phyloP scores from a whole-genome alignment of 116 monocot species.

The Phalaenopsis hybrid region DNA sequence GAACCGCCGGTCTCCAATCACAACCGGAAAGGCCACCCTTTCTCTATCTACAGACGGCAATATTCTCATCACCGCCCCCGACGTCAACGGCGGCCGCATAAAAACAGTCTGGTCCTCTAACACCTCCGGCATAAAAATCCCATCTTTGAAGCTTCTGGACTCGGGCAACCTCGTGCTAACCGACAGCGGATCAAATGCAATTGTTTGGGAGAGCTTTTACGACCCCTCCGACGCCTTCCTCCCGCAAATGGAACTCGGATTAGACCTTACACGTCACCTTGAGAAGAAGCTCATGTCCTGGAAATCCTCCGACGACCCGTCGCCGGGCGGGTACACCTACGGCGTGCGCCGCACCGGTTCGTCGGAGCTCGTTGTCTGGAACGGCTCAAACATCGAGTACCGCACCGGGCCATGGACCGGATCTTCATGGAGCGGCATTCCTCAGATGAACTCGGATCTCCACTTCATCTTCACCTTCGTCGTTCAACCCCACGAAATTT shows the following conservation, averaged over 20 bases:
- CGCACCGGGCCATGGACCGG: slow-evolving; percentile 35
- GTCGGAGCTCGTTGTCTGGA: slow-evolving; percentile 11
- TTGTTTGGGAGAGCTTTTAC: slow-evolving; percentile 45
- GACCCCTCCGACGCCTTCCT: slow-evolving; percentile 42
- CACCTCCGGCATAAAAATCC: neutral
- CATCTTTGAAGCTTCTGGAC: slow-evolving; percentile 22
- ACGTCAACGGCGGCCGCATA: neutral
- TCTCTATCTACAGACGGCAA: slow-evolving; percentile 14
- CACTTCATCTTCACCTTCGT: slow-evolving; percentile 8
- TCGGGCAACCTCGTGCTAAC: slow-evolving; percentile 27
- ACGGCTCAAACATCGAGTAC: neutral
- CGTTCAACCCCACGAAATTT: neutral
- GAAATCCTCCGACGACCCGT: slow-evolving; percentile 14
- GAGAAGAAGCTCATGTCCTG: slow-evolving; percentile 11
- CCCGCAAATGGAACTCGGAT: slow-evolving; percentile 33
- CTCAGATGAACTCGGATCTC: slow-evolving; percentile 16
- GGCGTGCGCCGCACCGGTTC: slow-evolving; percentile 2
- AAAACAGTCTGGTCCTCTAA: slow-evolving; percentile 17
- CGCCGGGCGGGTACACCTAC: slow-evolving; percentile 7
- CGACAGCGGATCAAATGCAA: neutral
- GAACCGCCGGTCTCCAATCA: slow-evolving; percentile 21
- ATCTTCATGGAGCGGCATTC: slow-evolving; percentile 17
- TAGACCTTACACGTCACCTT: neutral
- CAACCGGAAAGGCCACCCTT: neutral
- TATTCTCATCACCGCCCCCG: slow-evolving; percentile 13